A percentile compares a stretch with the other conserved stretches of the same genome.
phyloP scores from a whole-genome alignment of 2,329 filamentous ascomycete genomes.

The Aureobasidium melanogenum region DNA sequence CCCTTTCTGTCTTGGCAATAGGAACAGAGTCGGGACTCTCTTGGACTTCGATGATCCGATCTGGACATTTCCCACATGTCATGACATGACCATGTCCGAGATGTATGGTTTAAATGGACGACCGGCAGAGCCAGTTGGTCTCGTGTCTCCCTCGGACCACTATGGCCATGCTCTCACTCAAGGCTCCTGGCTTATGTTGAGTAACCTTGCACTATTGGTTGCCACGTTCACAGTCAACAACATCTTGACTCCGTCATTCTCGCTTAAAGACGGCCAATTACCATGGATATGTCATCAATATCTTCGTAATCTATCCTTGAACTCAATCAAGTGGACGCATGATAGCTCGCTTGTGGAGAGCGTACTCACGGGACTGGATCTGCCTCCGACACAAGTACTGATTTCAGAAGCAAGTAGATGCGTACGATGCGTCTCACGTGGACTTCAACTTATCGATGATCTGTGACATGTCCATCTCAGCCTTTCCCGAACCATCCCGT shows the following conservation, averaged over 20 bases:
- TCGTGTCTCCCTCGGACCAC: neutral
- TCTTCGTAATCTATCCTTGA: neutral
- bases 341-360: neutral
- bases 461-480: too few species aligned
- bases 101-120: neutral
- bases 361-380: neutral
- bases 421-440: neutral
- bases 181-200: constrained; percentile 1
- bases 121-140: neutral
- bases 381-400: neutral
- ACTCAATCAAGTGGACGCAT: neutral
- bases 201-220: neutral
- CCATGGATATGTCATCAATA: constrained; percentile 5
- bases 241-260: neutral
- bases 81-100: constrained; percentile 5
- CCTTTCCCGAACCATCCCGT: too few species aligned
- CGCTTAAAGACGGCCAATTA: neutral
- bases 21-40: neutral
- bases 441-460: neutral
- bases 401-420: constrained; percentile 1
- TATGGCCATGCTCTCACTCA: neutral
- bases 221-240: neutral
- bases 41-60: neutral
- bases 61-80: neutral
- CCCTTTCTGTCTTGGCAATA: neutral